These are phyloP conservation scores for Venturia oleaginea DNA, from an alignment of 2,329 filamentous ascomycete species.

Conservation along the genomic window DNA sequence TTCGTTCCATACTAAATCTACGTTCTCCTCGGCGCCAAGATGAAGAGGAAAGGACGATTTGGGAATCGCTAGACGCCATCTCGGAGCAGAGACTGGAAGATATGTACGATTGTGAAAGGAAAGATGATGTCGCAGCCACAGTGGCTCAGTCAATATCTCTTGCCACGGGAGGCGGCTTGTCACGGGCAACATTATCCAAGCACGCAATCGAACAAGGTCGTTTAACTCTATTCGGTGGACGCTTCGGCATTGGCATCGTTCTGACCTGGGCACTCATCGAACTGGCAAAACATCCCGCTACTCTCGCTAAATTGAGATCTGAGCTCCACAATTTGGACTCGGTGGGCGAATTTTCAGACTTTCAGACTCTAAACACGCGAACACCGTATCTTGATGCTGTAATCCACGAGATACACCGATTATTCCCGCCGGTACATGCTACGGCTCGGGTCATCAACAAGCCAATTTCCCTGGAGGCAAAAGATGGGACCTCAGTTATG, in stretches of 20 bases:
- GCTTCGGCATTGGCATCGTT: not conserved
- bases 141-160: not conserved
- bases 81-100: not conserved
- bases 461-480: not conserved
- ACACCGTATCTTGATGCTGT: not conserved
- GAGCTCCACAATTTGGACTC: not conserved
- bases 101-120: not conserved
- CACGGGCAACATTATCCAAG: not conserved
- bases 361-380: not conserved
- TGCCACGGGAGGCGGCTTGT: not conserved
- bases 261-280: not conserved
- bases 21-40: not conserved
- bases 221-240: not conserved
- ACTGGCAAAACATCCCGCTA: not conserved
- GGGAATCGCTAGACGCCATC: not conserved
- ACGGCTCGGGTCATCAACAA: not conserved
- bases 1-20: not conserved
- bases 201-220: not conserved
- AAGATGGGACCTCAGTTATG: not conserved
- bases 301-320: not conserved
- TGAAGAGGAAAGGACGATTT: not conserved
- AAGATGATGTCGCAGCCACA: not conserved
- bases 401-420: not conserved
- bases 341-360: not conserved
- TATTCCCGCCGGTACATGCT: not conserved